phyloP scores from a whole-genome alignment of 1,284 basidiomycete species.

The Cutaneotrichosporon sp. region DNA sequence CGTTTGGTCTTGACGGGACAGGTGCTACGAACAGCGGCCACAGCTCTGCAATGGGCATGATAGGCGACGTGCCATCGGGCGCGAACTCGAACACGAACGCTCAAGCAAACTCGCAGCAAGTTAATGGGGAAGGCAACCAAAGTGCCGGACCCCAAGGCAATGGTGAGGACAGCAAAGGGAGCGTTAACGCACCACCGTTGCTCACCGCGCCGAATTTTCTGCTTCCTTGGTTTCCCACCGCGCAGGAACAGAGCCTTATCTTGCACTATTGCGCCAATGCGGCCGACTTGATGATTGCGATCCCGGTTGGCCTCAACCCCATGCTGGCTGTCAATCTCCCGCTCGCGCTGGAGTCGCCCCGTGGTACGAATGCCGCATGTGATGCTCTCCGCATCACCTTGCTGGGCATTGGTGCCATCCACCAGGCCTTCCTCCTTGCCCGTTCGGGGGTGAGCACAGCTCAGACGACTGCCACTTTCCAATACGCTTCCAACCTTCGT shows the following conservation, averaged over 20 bases:
- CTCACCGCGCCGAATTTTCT: slow-evolving; percentile 23
- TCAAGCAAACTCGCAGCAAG: no score
- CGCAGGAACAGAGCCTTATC: slow-evolving; percentile 45
- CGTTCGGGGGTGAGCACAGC: slow-evolving; percentile 33
- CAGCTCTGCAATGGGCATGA: background rate
- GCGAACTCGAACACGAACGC: background rate
- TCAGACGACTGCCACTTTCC: slow-evolving; percentile 41
- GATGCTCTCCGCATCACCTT: slow-evolving; percentile 48
- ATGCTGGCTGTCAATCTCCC: slow-evolving; percentile 51
- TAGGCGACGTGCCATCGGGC: background rate
- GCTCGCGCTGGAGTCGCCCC: slow-evolving; percentile 45
- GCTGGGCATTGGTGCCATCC: slow-evolving; percentile 49
- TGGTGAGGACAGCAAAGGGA: background rate
- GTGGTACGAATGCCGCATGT: slow-evolving; percentile 43
- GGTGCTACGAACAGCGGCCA: background rate
- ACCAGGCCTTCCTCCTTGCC: slow-evolving; percentile 49
- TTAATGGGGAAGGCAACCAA: background rate
- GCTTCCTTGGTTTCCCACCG: slow-evolving; percentile 45
- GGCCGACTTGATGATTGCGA: slow-evolving; percentile 50
- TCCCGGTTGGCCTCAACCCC: slow-evolving; percentile 49
- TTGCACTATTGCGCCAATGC: slow-evolving; percentile 47
- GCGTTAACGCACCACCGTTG: background rate
- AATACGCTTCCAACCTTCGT: slow-evolving; percentile 34
- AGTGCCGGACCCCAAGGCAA: slow-evolving; percentile 21
- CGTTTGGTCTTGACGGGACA: slow-evolving; percentile 1